These are phyloP conservation scores for Colletotrichum liaoningense DNA, from an alignment of 2,329 filamentous ascomycete genomes.

Conservation along the genomic window DNA sequence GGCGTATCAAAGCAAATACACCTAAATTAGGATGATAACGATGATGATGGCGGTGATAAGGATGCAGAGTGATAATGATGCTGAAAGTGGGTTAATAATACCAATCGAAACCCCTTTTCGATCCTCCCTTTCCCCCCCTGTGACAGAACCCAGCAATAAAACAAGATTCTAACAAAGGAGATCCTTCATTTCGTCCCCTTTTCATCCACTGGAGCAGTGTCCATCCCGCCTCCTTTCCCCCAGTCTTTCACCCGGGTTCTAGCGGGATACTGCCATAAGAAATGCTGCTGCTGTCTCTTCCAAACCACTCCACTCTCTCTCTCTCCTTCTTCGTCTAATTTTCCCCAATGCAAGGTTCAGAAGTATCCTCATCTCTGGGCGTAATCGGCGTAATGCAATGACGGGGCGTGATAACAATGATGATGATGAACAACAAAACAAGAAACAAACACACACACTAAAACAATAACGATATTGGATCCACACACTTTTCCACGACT, in stretches of 20 bases:
- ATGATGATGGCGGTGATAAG: not conserved
- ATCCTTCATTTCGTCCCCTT: conserved; percentile 13
- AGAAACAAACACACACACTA: not conserved
- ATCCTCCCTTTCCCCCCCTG: not conserved
- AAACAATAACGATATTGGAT: not conserved
- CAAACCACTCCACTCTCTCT: not conserved
- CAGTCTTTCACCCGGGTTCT: conserved; percentile 31
- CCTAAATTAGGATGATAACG: not conserved
- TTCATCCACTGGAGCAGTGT: conserved; percentile 18
- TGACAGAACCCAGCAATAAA: not conserved
- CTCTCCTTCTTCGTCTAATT: not conserved
- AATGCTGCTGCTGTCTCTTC: not conserved
- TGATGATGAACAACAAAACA: not conserved
- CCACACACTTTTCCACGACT: too few relatives aligned
- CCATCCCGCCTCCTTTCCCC: conserved; percentile 10
- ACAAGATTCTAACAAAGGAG: conserved; percentile 21
- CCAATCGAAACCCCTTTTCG: not conserved
- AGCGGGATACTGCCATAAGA: conserved; percentile 1
- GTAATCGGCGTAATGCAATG: not conserved
- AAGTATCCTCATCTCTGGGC: conserved; percentile 6
- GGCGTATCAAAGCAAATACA: not conserved
- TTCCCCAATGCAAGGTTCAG: not conserved
- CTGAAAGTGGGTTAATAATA: too few relatives aligned
- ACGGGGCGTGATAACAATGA: not conserved
- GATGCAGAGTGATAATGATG: not conserved